These are phyloP conservation scores for Hypoxylon sp. DNA, from an alignment of 2,329 filamentous ascomycete species.

Conservation along the genomic window DNA sequence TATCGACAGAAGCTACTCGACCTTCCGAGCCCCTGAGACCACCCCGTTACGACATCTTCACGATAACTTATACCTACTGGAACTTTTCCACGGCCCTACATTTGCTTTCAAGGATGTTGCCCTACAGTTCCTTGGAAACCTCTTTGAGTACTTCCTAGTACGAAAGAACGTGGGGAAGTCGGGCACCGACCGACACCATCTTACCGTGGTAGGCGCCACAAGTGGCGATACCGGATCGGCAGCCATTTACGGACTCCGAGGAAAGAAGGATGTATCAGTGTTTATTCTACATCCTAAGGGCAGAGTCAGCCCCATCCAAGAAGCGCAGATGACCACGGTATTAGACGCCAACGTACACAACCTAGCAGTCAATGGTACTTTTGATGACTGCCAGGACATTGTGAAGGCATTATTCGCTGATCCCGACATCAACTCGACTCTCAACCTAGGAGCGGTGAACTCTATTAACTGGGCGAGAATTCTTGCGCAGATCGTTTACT, in stretches of 20 bases:
- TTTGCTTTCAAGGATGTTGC: slow-evolving; percentile 97
- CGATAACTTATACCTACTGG: slow-evolving; percentile 85
- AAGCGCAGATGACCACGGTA: slow-evolving; percentile 97
- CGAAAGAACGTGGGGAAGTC: slow-evolving; percentile 79
- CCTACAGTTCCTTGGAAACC: slow-evolving; percentile 93
- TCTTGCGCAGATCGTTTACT: slow-evolving; percentile 96
- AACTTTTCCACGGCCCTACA: slow-evolving; percentile 96
- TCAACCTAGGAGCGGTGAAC: slow-evolving; percentile 93
- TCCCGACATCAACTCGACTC: slow-evolving; percentile 82
- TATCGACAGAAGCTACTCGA: slow-evolving; percentile 87
- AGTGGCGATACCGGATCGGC: slow-evolving; percentile 93
- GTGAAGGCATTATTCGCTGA: slow-evolving; percentile 95
- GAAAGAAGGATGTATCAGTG: slow-evolving; percentile 97
- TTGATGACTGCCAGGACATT: slow-evolving; percentile 98
- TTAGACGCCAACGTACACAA: slow-evolving; percentile 94
- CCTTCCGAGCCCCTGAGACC: slow-evolving; percentile 84
- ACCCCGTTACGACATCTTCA: slow-evolving; percentile 86
- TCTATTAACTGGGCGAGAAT: slow-evolving; percentile 98
- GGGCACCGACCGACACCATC: slow-evolving; percentile 78
- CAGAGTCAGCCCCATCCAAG: slow-evolving; percentile 90
- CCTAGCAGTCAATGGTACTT: slow-evolving; percentile 88
- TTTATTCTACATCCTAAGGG: slow-evolving; percentile 96
- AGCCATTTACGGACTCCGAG: slow-evolving; percentile 93
- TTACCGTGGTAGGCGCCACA: slow-evolving; percentile 89
- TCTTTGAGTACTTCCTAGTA: slow-evolving; percentile 90